Percentiles rank a stretch among this genome's conserved stretches.
Evolutionary conservation across 2,329 filamentous ascomycete genomes (phyloP).

Genomic region (Phyllosticta ampelicida): DNA sequence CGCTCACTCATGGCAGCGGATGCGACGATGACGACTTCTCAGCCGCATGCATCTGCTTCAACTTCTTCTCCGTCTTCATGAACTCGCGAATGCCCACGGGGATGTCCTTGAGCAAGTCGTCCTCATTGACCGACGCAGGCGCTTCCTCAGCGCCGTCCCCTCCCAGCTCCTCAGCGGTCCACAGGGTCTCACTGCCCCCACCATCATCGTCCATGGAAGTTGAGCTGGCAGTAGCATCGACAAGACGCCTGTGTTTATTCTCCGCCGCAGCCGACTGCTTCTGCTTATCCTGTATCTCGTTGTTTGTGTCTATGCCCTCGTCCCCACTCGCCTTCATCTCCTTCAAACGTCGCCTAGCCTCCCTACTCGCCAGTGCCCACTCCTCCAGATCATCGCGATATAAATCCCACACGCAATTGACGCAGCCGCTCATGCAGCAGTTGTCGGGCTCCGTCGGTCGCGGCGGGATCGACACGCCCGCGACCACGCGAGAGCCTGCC

Average conservation of each 20-base stretch:
- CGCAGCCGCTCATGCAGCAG: slow-evolving; percentile 98
- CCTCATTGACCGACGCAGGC: slow-evolving; percentile 33
- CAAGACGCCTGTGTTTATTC: slow-evolving; percentile 26
- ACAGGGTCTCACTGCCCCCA: slow-evolving; percentile 61
- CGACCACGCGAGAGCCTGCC: slow-evolving; percentile 53
- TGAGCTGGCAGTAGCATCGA: slow-evolving; percentile 29
- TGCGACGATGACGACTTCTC: slow-evolving; percentile 33
- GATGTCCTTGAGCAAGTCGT: slow-evolving; percentile 65
- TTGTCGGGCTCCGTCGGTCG: slow-evolving; percentile 86
- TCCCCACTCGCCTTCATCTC: slow-evolving; percentile 63
- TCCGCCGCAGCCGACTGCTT: slow-evolving; percentile 39
- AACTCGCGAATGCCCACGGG: slow-evolving; percentile 93
- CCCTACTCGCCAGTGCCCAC: slow-evolving; percentile 57
- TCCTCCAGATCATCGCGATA: slow-evolving; percentile 88
- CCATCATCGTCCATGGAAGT: slow-evolving; percentile 70
- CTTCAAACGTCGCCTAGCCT: slow-evolving; percentile 49
- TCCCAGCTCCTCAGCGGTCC: slow-evolving; percentile 33
- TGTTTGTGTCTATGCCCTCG: slow-evolving; percentile 61
- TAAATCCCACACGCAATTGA: slow-evolving; percentile 92
- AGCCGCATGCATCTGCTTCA: slow-evolving; percentile 62
- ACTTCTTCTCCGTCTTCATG: slow-evolving; percentile 89
- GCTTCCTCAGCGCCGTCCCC: slow-evolving; percentile 15
- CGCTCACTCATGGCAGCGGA: slow-evolving; percentile 38
- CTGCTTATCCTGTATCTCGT: slow-evolving; percentile 57
- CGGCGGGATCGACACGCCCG: slow-evolving; percentile 73